These are phyloP conservation scores for Phallus indusiatus DNA, from an alignment of 768 basidiomycete species.

Conservation along the genomic window DNA sequence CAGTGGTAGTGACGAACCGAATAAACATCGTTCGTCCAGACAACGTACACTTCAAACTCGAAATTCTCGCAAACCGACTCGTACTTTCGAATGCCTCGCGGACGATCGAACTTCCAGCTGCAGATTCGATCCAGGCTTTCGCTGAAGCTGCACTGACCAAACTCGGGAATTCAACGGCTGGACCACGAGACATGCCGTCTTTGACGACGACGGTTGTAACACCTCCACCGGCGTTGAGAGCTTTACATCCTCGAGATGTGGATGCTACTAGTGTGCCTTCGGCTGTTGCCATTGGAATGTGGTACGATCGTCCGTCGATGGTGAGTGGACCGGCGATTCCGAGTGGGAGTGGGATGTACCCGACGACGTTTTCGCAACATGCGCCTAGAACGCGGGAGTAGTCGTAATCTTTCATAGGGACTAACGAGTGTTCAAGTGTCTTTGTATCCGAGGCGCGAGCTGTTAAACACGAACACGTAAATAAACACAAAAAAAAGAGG, in stretches of 20 bases:
- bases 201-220: conserved; percentile 87
- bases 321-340: conserved; percentile 94
- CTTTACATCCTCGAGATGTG: conserved; percentile 95
- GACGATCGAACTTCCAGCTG: conserved; percentile 66
- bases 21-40: conserved; percentile 92
- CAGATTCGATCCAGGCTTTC: conserved; percentile 76
- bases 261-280: conserved; percentile 98
- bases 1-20: conserved; percentile 88
- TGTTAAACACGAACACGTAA: conserved; percentile 20
- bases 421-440: conserved; percentile 72
- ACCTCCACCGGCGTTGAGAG: conserved; percentile 91
- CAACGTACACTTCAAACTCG: conserved; percentile 77
- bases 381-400: conserved; percentile 91
- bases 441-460: conserved; percentile 80
- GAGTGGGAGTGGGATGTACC: conserved; percentile 92
- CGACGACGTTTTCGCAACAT: conserved; percentile 98
- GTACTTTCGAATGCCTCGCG: conserved; percentile 90
- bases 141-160: conserved; percentile 74
- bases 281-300: conserved; percentile 99
- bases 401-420: conserved; percentile 83
- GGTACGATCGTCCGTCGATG: conserved; percentile 75
- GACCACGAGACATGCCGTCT: conserved; percentile 97
- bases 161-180: conserved; percentile 92
- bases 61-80: conserved; percentile 82
- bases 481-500: conserved; percentile 1